Percentiles rank a stretch among this genome's conserved stretches.
These are phyloP conservation scores for Solanum microdontum DNA, from an alignment of 257 asterid species.

Conservation along the genomic window DNA sequence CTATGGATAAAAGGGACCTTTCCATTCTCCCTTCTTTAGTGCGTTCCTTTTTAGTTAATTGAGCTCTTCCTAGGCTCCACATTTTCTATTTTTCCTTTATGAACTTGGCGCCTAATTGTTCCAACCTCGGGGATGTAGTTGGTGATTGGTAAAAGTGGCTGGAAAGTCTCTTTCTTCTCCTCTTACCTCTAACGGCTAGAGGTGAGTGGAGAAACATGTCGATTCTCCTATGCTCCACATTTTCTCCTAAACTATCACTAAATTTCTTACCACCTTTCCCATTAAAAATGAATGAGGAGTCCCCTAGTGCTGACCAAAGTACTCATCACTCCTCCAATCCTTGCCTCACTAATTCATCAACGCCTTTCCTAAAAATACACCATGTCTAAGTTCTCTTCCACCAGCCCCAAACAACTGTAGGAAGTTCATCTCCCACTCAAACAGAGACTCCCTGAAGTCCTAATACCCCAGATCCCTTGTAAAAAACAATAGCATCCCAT, in stretches of 20 bases:
- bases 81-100: neutral
- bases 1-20: neutral
- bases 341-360: neutral
- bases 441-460: neutral
- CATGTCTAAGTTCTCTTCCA: neutral
- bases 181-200: neutral
- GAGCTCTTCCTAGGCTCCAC: neutral
- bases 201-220: neutral
- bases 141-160: neutral
- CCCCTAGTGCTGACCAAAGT: neutral
- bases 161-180: neutral
- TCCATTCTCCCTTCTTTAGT: neutral
- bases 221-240: neutral
- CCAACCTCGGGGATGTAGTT: neutral
- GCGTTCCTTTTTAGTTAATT: neutral
- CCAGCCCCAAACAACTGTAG: neutral
- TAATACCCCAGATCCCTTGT: neutral
- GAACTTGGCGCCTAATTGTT: neutral
- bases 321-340: neutral
- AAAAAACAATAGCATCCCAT: neutral
- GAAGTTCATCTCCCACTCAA: neutral
- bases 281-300: neutral
- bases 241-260: neutral
- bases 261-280: neutral
- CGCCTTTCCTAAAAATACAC: neutral